Percentiles rank a stretch among this genome's conserved stretches.
Evolutionary conservation across 139 green algal genomes (phyloP).

Genomic region (Astrephomene gubernaculifera): DNA sequence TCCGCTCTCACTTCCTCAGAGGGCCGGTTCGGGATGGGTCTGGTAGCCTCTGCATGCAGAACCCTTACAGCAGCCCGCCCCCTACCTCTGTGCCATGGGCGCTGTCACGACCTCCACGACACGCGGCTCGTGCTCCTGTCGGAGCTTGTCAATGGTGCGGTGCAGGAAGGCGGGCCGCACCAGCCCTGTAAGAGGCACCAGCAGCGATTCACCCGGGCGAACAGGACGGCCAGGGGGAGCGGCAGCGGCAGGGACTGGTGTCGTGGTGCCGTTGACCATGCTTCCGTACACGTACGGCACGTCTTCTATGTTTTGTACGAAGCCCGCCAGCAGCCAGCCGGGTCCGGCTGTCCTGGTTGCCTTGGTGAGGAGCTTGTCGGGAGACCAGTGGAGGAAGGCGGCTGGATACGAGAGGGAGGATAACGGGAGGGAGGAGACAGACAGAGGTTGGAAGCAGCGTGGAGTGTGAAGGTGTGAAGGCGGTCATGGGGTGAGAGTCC

Average conservation of each 20-base stretch:
- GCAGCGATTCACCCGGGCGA: background rate
- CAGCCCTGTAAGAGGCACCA: background rate
- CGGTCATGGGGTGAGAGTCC: too few species aligned
- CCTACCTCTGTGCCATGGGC: conserved; percentile 48
- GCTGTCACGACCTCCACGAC: conserved; percentile 44
- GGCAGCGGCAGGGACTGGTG: background rate
- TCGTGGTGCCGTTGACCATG: background rate
- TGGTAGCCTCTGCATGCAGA: too few species aligned
- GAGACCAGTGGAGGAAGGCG: conserved; percentile 5
- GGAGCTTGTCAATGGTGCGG: conserved; percentile 57
- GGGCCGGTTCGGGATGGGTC: too few species aligned
- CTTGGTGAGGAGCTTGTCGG: conserved; percentile 53
- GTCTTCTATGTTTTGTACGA: conserved; percentile 53
- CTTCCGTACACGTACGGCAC: conserved; percentile 38
- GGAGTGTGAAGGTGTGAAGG: too few species aligned
- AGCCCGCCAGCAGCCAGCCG: conserved; percentile 58
- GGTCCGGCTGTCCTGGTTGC: background rate
- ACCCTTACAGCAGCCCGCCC: too few species aligned
- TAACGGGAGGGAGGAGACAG: background rate
- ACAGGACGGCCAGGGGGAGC: background rate
- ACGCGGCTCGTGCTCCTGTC: conserved; percentile 1
- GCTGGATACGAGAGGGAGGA: background rate
- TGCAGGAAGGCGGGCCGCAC: conserved; percentile 60
- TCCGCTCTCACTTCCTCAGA: too few species aligned
- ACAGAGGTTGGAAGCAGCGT: background rate